Evolutionary conservation across 495 filamentous ascomycete genomes (phyloP), one percentile per base, ranked within the genome.

Genomic region (Penicillium ochrochloron): DNA sequence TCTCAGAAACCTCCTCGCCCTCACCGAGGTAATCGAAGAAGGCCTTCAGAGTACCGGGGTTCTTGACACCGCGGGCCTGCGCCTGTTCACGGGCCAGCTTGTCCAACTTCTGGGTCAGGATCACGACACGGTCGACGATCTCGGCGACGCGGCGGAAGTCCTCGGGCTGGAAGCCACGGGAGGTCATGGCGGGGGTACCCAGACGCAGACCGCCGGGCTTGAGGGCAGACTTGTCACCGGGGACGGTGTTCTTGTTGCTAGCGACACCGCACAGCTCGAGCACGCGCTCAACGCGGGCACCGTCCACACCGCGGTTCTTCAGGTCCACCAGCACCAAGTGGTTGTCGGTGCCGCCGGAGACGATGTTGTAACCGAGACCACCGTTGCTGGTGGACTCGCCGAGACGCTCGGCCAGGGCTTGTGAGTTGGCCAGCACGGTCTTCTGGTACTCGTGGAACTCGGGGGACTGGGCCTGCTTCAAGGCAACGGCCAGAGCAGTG

Each of bases 181-280:
- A 97, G 17, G 95, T 99, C 95, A 99, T 99, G 57, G 95, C 95
- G 0, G 95, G 95, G 5, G 93, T 93, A 29, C 95, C 95, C 75
- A 99, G 90, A 65, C 95, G 88, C 63, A 99, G 83, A 56, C 95
- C 95, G 61, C 92, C 92, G 19, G 95, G 95, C 70, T 92, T 92
- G 66, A 99, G 83, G 3, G 95, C 95, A 17, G 92, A 97, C 68
- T 89, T 90, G 78, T 99, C 95, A 15, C 96, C 95, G 5, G 96
- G 95, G 0, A 97, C 96, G 14, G 95, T 98, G 79, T 99, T 99
- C 84, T 99, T 99, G 83, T 99, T 99, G 73, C 91, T 90, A 21
- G 96, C 95, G 34, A 99, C 93, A 64, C 94, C 93, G 57, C 95
- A 93, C 10, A 97, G 87, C 75, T 99, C 95, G 7, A 99, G 83